Base-by-base conservation (phyloP, 805 yeast species). In the Lipomyces mesembrius region DNA sequence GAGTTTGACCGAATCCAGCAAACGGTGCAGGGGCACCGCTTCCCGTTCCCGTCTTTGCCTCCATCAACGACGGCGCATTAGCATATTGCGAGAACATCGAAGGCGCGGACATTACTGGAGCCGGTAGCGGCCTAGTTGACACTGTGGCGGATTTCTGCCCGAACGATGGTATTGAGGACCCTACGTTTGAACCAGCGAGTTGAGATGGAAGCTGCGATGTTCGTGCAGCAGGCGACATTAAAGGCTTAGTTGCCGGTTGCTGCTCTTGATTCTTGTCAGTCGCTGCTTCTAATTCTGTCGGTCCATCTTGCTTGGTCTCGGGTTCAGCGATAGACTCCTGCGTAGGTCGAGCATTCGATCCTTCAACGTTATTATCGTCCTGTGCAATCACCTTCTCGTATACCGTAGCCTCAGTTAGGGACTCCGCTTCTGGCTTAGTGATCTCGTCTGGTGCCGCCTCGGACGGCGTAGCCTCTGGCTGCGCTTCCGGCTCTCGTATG, bases 1-100 rank as follows among this genome's bases (percentile, higher is more conserved):
- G 49, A 8, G 49, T 43, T 35, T 59, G 61, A 20, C 62, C 58
- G 39, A 52, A 35, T 6, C 60, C 61, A 14, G 27, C 4, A 17
- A 57, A 22, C 17, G 43, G 51, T 8, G 14, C 51, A 9, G 17
- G 2, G 5, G 49, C 6, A 9, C 22, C 14, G 5, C 22, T 14
- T 29, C 39, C 22, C 5, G 43, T 14, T 29, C 39, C 22, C 5
- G 43, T 11, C 37, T n/a, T 5, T 12, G 57, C n/a, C 34, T n/a
- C 29, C 27, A 49, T 12, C 46, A 60, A 29, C 2, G 60, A 32
- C 14, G 64, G 64, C 2, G 60, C 64, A 61, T 29, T 34, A 17
- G 64, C 60, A 29, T 56, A 61, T 49, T 56, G 57, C 25, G 64
- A 46, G 52, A 61, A 61, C 17, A 63, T 56, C 25, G 62, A 55